Conservation (phyloP, 176 grass and related monocot species). For the Aegilops sharonensis region DNA sequence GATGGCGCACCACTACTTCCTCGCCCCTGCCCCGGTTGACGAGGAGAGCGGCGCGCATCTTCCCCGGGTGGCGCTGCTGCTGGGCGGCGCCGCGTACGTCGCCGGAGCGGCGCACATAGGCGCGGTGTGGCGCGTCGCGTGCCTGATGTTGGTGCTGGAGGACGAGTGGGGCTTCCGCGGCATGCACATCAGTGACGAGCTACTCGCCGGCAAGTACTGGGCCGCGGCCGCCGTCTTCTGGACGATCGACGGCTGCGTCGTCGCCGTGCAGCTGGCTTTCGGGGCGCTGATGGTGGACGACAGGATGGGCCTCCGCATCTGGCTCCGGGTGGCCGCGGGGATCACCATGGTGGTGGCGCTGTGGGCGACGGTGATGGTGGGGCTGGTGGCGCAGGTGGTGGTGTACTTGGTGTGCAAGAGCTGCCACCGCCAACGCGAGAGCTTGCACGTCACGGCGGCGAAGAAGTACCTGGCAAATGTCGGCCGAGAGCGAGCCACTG, state of each 20-base stretch:
- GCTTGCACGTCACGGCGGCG: neutral
- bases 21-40: neutral
- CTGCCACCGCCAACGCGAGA: neutral
- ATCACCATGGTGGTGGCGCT: neutral
- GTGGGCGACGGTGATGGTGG: neutral
- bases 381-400: neutral
- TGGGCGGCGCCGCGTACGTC: neutral
- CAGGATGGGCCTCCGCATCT: neutral
- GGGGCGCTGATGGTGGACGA: neutral
- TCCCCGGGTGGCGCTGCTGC: neutral
- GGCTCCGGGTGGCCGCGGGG: neutral
- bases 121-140: neutral
- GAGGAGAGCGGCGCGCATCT: neutral
- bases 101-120: neutral
- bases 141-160: neutral
- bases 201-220: neutral
- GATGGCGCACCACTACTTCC: neutral
- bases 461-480: neutral
- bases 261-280: neutral
- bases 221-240: neutral
- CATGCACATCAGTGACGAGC: neutral
- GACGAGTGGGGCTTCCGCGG: neutral
- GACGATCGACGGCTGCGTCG: neutral
- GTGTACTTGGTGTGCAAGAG: neutral
- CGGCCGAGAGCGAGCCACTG: no score